These are phyloP conservation scores for Apiosordaria backusii DNA, from an alignment of 495 filamentous ascomycete genomes.

Conservation along the genomic window DNA sequence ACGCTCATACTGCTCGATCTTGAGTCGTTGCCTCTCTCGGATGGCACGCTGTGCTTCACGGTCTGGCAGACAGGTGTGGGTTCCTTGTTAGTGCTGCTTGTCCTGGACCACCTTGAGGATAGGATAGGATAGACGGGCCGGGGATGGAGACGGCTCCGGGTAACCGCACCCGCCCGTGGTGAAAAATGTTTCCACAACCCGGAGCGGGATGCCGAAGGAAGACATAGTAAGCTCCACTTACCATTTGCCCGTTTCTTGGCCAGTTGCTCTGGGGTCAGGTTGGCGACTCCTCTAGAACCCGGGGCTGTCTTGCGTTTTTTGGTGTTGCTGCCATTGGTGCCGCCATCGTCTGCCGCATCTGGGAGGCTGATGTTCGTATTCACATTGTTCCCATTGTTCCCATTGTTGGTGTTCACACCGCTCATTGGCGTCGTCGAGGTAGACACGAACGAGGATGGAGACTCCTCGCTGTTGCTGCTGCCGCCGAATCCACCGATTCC, in stretches of 20 bases:
- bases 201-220: neutral
- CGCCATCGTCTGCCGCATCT: neutral
- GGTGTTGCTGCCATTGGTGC: slow-evolving; percentile 4
- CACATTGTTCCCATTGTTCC: neutral
- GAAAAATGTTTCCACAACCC: neutral
- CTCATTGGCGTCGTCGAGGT: neutral
- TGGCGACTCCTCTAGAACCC: slow-evolving; percentile 59
- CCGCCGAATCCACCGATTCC: neutral
- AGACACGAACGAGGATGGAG: neutral
- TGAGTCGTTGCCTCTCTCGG: slow-evolving; percentile 68
- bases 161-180: neutral
- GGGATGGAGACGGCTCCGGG: neutral
- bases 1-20: slow-evolving; percentile 61
- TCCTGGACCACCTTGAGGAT: too few relatives aligned
- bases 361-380: neutral
- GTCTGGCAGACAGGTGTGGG: slow-evolving; percentile 38
- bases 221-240: slow-evolving; percentile 18
- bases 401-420: neutral
- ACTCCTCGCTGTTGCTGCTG: neutral
- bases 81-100: neutral
- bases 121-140: neutral
- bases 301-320: slow-evolving; percentile 40
- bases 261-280: slow-evolving; percentile 66
- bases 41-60: slow-evolving; percentile 82
- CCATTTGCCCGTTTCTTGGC: slow-evolving; percentile 77